Evolutionary conservation across 495 filamentous ascomycete species (phyloP).

Genomic region (Xylaria grammica): DNA sequence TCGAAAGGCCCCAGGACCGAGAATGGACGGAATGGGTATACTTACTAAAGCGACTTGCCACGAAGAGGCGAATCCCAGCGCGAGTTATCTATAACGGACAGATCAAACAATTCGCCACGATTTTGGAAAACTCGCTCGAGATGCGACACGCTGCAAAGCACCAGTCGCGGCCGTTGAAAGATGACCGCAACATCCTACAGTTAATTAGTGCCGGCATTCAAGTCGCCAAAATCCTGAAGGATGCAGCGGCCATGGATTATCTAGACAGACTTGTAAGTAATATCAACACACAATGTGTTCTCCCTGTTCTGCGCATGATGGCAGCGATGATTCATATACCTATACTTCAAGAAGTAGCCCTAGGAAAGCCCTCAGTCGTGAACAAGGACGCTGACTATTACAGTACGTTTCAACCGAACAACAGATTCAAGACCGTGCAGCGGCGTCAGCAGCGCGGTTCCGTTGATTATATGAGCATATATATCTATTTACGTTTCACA

Average conservation of each 20-base stretch:
- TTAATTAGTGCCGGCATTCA: constrained; percentile 84
- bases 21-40: constrained; percentile 95
- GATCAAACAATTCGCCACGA: constrained; percentile 85
- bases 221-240: constrained; percentile 84
- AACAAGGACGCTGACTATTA: constrained; percentile 10
- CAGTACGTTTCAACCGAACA: constrained; percentile 68
- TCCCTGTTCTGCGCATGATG: background rate
- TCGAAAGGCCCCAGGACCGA: constrained; percentile 77
- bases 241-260: constrained; percentile 79
- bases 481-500: constrained; percentile 15
- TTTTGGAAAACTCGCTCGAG: constrained; percentile 82
- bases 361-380: background rate
- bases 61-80: constrained; percentile 82
- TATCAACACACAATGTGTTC: constrained; percentile 50
- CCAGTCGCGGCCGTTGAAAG: constrained; percentile 81
- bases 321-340: background rate
- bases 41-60: constrained; percentile 82
- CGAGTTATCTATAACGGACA: constrained; percentile 84
- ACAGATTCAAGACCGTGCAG: constrained; percentile 70
- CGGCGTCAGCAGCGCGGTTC: constrained; percentile 49
- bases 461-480: constrained; percentile 32
- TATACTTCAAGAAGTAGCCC: background rate
- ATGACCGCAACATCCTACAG: constrained; percentile 87
- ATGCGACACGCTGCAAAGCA: constrained; percentile 86
- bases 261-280: constrained; percentile 64